phyloP scores from a whole-genome alignment of 768 basidiomycete species.

The Mycena venus region DNA sequence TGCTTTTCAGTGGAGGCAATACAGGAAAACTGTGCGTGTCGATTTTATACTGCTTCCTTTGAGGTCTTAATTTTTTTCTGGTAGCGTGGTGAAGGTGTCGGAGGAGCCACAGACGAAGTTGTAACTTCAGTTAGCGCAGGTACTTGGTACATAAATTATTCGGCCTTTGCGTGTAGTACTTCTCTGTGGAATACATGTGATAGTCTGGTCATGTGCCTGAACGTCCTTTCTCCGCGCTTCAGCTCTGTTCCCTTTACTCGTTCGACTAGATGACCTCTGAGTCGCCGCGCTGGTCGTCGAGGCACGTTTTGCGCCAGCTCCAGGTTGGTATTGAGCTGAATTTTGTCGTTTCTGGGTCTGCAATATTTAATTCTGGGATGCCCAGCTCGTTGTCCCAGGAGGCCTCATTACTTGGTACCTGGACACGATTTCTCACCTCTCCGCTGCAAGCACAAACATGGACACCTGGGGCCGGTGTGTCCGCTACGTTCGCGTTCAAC shows the following conservation, averaged over 20 bases:
- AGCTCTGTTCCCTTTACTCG: not conserved
- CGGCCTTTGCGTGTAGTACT: not conserved
- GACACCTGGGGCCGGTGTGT: slow-evolving; percentile 70
- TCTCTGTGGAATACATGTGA: not conserved
- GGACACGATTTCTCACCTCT: slow-evolving; percentile 67
- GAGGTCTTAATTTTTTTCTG: slow-evolving; percentile 18
- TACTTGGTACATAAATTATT: not conserved
- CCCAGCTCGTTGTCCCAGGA: slow-evolving; percentile 79
- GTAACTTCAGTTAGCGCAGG: slow-evolving; percentile 33
- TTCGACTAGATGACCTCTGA: slow-evolving; percentile 11
- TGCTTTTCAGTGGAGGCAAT: slow-evolving; percentile 84
- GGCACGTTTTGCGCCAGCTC: slow-evolving; percentile 38
- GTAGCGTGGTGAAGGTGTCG: slow-evolving; percentile 71
- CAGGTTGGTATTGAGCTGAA: not conserved
- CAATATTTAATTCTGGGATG: not conserved
- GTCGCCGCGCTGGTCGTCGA: slow-evolving; percentile 28
- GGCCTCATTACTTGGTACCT: slow-evolving; percentile 73
- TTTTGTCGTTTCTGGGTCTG: not conserved
- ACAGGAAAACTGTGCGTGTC: slow-evolving; percentile 77
- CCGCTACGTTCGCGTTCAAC: not conserved
- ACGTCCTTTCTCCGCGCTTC: not conserved
- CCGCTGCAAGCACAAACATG: slow-evolving; percentile 42
- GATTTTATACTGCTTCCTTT: not conserved
- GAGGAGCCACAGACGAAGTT: slow-evolving; percentile 56
- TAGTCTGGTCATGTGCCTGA: not conserved